phyloP scores from a whole-genome alignment of 176 grass and related monocot genomes.

The Juncus effusus region DNA sequence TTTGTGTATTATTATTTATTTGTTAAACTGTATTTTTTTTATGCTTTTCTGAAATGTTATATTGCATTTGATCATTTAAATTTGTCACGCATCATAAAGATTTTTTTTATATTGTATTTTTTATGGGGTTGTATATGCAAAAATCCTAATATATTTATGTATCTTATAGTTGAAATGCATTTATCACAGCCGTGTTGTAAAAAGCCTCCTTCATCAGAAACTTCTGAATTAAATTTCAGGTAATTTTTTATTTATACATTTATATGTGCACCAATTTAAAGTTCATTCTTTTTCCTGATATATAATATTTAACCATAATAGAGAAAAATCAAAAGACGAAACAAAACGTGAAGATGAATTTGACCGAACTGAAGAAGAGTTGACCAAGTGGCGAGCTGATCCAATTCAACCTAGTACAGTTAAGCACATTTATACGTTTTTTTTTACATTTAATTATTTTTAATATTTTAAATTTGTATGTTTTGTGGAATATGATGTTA shows the following conservation, averaged over 20 bases:
- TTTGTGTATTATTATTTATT: not conserved
- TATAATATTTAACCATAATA: not conserved
- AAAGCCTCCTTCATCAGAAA: slow-evolving; percentile 24
- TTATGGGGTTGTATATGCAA: not conserved
- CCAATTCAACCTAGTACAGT: slow-evolving; percentile 49
- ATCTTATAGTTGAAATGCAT: slow-evolving; percentile 28
- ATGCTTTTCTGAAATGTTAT: slow-evolving; percentile 21
- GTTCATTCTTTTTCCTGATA: not conserved
- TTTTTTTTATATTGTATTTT: not conserved
- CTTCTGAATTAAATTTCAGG: slow-evolving; percentile 45
- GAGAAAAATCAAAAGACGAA: slow-evolving; percentile 33
- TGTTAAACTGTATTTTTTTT: not conserved
- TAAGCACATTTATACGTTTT: slow-evolving; percentile 38
- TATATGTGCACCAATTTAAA: slow-evolving; percentile 3
- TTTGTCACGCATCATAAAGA: too few relatives aligned
- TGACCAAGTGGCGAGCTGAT: slow-evolving; percentile 60
- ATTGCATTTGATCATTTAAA: too few relatives aligned
- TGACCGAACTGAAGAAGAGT: slow-evolving; percentile 47
- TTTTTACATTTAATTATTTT: not conserved
- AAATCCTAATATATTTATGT: not conserved
- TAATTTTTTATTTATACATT: slow-evolving; percentile 31
- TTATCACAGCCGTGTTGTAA: slow-evolving; percentile 49
- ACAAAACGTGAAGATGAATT: slow-evolving; percentile 32
- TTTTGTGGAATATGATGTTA: slow-evolving; percentile 35
- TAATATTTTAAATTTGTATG: slow-evolving; percentile 29